phyloP scores from a whole-genome alignment of 202 grass and related monocot species.

The Carex sylvatica region DNA sequence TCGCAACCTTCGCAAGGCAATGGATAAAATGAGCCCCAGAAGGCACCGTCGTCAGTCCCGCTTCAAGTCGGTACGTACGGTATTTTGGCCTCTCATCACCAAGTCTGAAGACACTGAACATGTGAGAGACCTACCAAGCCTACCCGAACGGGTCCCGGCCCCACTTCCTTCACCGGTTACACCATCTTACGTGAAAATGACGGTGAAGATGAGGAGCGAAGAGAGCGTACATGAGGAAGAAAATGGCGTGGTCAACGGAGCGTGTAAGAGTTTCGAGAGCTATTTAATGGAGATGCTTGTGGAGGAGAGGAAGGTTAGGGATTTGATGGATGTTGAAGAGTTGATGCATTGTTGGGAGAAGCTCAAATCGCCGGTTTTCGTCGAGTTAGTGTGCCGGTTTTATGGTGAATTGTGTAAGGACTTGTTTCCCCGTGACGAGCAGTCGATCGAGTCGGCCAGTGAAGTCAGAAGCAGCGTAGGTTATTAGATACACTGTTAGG shows the following conservation, averaged over 20 bases:
- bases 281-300: conserved; percentile 60
- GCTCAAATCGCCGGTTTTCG: conserved; percentile 67
- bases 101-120: background rate
- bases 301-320: conserved; percentile 60
- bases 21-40: conserved; percentile 41
- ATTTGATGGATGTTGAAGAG: conserved; percentile 76
- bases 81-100: conserved; percentile 55
- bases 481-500: background rate
- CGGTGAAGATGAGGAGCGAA: conserved; percentile 33
- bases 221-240: conserved; percentile 27
- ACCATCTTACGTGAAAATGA: conserved; percentile 55
- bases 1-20: conserved; percentile 43
- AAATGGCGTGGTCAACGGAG: background rate
- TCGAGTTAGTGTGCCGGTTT: conserved; percentile 69
- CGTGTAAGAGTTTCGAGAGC: conserved; percentile 67
- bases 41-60: conserved; percentile 5
- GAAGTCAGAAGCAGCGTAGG: background rate
- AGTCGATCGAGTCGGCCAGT: background rate
- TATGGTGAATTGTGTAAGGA: conserved; percentile 77
- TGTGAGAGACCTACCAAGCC: background rate
- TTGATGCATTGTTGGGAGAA: conserved; percentile 67
- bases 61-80: conserved; percentile 25
- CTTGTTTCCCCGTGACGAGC: conserved; percentile 30
- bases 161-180: conserved; percentile 62
- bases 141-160: background rate